Conservation (phyloP, 371 early-diverging fungal species). For the Mucor irregularis region DNA sequence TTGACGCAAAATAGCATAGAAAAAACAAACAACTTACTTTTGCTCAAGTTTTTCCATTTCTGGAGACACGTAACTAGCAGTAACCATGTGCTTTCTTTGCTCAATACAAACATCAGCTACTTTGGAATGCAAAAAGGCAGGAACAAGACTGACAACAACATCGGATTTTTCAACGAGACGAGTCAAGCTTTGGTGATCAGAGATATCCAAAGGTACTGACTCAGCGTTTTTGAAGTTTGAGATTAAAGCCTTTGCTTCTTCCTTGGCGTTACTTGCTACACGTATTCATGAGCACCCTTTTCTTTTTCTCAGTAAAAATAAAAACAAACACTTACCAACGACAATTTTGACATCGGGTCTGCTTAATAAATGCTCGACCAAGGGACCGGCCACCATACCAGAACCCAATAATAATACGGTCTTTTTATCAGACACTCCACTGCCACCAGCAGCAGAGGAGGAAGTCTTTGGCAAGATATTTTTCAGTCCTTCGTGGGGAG, state of each 20-base stretch:
- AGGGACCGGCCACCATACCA: constrained; percentile 92
- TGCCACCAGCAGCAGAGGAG: background rate
- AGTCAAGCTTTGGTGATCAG: constrained; percentile 52
- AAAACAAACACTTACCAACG: constrained; percentile 60
- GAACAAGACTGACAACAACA: constrained; percentile 92
- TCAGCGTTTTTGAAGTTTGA: constrained; percentile 53
- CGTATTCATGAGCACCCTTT: background rate
- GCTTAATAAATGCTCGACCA: constrained; percentile 78
- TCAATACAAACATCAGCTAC: constrained; percentile 84
- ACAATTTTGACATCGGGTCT: constrained; percentile 70
- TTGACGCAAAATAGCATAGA: background rate
- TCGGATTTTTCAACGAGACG: constrained; percentile 75
- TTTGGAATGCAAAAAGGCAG: constrained; percentile 89
- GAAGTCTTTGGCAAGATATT: constrained; percentile 21
- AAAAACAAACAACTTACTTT: constrained; percentile 56
- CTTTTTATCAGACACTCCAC: too few species aligned
- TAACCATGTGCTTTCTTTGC: constrained; percentile 92
- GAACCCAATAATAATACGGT: constrained; percentile 86
- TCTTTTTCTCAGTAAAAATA: background rate
- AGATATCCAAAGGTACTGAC: constrained; percentile 55
- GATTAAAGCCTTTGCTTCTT: constrained; percentile 72
- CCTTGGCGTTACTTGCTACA: constrained; percentile 75
- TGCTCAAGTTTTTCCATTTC: constrained; percentile 81
- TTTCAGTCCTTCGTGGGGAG: constrained; percentile 54
- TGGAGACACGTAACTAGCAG: constrained; percentile 93